These are phyloP conservation scores for Begonia peltatifolia DNA, from an alignment of 306 rosid species.

Conservation along the genomic window DNA sequence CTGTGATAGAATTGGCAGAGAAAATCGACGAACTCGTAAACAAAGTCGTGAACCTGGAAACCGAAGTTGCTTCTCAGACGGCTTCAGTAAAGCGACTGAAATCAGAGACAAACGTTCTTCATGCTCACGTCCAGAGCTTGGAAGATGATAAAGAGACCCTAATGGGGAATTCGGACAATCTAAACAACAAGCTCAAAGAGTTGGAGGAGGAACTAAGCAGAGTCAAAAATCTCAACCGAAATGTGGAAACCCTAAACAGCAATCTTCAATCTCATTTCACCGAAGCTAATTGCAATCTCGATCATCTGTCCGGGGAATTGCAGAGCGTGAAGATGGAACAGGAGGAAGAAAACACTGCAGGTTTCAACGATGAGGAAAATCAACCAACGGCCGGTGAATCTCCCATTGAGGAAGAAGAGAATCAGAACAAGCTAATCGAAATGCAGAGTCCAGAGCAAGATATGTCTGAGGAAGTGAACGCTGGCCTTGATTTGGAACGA, in stretches of 20 bases:
- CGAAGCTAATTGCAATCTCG: constrained; percentile 40
- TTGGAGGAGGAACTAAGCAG: constrained; percentile 51
- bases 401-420: constrained; percentile 17
- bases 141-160: constrained; percentile 62
- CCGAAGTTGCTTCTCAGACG: constrained; percentile 45
- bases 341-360: constrained; percentile 21
- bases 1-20: constrained; percentile 56
- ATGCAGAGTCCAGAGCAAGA: no score
- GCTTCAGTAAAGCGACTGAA: constrained; percentile 36
- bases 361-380: constrained; percentile 15
- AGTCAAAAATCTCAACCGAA: constrained; percentile 28
- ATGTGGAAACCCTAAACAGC: constrained; percentile 19
- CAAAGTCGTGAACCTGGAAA: constrained; percentile 54
- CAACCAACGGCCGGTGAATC: constrained; percentile 1
- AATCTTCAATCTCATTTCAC: constrained; percentile 33
- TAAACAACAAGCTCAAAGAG: constrained; percentile 34
- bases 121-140: constrained; percentile 27
- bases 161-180: constrained; percentile 31
- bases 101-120: constrained; percentile 61
- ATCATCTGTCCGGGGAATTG: constrained; percentile 42
- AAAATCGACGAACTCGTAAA: constrained; percentile 64
- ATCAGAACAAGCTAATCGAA: constrained; percentile 4
- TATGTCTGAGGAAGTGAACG: constrained; percentile 8
- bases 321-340: constrained; percentile 30
- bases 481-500: constrained; percentile 16